These are phyloP conservation scores for Macrolepiota fuliginosa DNA, from an alignment of 768 basidiomycete genomes.

Conservation along the genomic window DNA sequence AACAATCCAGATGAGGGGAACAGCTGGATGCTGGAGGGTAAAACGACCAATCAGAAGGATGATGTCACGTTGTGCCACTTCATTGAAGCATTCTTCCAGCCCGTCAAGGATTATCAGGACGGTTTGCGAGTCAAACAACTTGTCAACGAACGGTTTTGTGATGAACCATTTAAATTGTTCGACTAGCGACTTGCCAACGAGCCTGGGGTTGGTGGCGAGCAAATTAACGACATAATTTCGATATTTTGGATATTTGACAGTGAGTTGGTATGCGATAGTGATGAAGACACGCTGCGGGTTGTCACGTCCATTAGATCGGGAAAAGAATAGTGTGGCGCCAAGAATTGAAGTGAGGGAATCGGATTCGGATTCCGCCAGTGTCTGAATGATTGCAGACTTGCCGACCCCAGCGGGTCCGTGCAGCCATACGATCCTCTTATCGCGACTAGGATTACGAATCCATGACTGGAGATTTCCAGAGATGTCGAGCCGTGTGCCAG, in stretches of 20 bases:
- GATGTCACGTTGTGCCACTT: conserved; percentile 15
- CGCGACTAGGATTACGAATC: neutral
- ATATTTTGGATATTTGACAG: conserved; percentile 2
- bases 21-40: neutral
- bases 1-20: conserved; percentile 24
- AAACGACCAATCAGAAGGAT: conserved; percentile 11
- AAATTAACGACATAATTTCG: conserved; percentile 6
- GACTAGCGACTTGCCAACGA: conserved; percentile 6
- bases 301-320: conserved; percentile 4
- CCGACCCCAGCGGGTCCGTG: conserved; percentile 6
- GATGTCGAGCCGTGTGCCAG: neutral
- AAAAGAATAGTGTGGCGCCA: conserved; percentile 21
- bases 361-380: neutral
- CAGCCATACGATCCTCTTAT: neutral
- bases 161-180: conserved; percentile 17
- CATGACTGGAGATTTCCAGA: neutral
- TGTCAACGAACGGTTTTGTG: conserved; percentile 10
- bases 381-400: conserved; percentile 12
- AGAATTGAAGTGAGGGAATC: neutral
- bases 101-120: conserved; percentile 22
- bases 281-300: conserved; percentile 14
- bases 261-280: conserved; percentile 22
- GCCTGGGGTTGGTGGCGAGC: conserved; percentile 8
- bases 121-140: neutral
- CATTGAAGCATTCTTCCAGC: conserved; percentile 23